Conservation (phyloP, 352 stramenopile genomes). For the Pythium dissotocum region DNA sequence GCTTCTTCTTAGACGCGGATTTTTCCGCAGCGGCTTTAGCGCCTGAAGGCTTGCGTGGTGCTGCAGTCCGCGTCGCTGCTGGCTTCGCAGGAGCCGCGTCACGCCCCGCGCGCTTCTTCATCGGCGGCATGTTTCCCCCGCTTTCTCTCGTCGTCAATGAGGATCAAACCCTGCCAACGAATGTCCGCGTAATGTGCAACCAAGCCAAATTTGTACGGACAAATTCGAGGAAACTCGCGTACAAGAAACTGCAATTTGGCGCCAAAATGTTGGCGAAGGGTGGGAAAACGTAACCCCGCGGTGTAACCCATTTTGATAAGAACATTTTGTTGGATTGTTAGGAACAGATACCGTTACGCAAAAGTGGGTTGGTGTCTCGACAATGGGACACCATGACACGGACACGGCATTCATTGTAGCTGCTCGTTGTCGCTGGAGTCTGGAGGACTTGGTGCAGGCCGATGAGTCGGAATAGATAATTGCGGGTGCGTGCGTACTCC, state of each 20-base stretch:
- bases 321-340: not conserved
- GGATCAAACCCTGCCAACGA: slow-evolving; percentile 1
- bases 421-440: no score
- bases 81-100: not conserved
- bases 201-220: slow-evolving; percentile 21
- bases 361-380: not conserved
- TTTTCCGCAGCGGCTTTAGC: not conserved
- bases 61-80: not conserved
- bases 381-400: not conserved
- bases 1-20: slow-evolving; percentile 2
- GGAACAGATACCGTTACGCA: not conserved
- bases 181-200: slow-evolving; percentile 20
- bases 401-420: no score
- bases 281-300: not conserved
- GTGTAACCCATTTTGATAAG: not conserved
- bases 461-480: not conserved
- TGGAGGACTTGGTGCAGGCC: no score
- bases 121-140: slow-evolving; percentile 21
- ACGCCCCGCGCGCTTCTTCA: slow-evolving; percentile 19
- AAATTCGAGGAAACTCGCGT: not conserved
- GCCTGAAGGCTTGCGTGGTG: not conserved
- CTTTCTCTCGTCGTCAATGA: slow-evolving; percentile 12
- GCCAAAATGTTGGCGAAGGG: not conserved
- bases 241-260: not conserved
- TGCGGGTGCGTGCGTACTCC: not conserved